Percentiles rank a stretch among this genome's conserved stretches.
Conservation (phyloP, 2,329 filamentous ascomycete genomes). For the Penicillium sp. region DNA sequence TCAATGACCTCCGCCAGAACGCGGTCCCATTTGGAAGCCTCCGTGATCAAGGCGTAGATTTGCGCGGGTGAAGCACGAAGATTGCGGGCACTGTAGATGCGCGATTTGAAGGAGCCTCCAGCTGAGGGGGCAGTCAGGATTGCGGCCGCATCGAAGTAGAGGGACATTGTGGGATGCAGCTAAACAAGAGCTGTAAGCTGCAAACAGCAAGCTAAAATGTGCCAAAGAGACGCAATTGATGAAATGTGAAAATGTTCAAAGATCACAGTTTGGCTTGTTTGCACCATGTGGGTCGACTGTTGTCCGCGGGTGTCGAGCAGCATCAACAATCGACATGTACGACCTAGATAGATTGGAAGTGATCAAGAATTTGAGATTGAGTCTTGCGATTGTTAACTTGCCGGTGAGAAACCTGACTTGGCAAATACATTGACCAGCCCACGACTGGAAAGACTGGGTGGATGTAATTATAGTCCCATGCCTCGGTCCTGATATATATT, state of each 20-base stretch:
- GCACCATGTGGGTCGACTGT: conserved; percentile 14
- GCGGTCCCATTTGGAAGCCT: conserved; percentile 87
- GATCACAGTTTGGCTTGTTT: conserved; percentile 26
- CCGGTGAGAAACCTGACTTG: too few species aligned
- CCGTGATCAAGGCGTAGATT: conserved; percentile 82
- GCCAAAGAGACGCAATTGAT: background rate
- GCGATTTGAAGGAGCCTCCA: conserved; percentile 86
- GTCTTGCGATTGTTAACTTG: too few species aligned
- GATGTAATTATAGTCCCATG: too few species aligned
- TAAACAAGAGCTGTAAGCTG: background rate
- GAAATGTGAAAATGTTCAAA: background rate
- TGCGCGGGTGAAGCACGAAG: conserved; percentile 79
- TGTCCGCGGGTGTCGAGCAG: background rate
- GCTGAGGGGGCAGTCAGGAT: conserved; percentile 67
- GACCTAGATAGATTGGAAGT: too few species aligned
- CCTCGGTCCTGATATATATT: too few species aligned
- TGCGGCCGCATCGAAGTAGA: conserved; percentile 88
- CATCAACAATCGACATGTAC: background rate
- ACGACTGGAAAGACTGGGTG: too few species aligned
- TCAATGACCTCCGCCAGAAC: conserved; percentile 91
- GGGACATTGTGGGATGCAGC: conserved; percentile 67
- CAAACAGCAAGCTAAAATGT: background rate
- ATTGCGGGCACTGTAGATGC: conserved; percentile 74
- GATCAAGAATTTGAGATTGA: too few species aligned
- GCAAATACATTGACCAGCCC: too few species aligned